Conservation (phyloP, 1,284 basidiomycete species). For the Coniophora puteana region DNA sequence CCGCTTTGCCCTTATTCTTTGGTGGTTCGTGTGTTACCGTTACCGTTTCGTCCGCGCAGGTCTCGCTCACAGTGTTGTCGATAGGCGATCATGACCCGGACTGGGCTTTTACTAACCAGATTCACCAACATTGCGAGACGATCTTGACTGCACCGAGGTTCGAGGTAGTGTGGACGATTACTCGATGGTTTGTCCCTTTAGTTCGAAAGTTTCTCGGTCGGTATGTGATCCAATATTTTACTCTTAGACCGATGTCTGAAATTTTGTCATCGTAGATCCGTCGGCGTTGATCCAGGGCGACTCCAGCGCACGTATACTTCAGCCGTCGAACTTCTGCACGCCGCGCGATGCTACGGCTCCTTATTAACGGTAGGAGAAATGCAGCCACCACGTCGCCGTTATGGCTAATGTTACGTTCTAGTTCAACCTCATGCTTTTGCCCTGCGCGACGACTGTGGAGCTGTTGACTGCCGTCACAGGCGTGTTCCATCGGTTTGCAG, state of each 20-base stretch:
- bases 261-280: conserved; percentile 15
- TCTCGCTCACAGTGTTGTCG: background rate
- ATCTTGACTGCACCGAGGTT: conserved; percentile 57
- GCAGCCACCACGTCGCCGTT: background rate
- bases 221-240: conserved; percentile 29
- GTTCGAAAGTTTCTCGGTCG: conserved; percentile 48
- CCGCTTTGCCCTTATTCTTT: conserved; percentile 63
- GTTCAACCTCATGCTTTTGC: conserved; percentile 58
- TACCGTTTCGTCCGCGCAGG: background rate
- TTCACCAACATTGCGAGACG: too few relatives aligned
- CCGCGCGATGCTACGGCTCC: conserved; percentile 58
- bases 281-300: conserved; percentile 21
- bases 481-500: conserved; percentile 60
- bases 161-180: conserved; percentile 64
- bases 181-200: conserved; percentile 66
- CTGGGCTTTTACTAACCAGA: too few relatives aligned
- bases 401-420: conserved; percentile 24
- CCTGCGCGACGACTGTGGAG: conserved; percentile 45
- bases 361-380: conserved; percentile 57
- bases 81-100: too few relatives aligned
- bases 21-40: conserved; percentile 39
- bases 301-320: conserved; percentile 53
- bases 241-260: background rate
- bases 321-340: conserved; percentile 55
- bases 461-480: conserved; percentile 59